Evolutionary conservation across 2,329 filamentous ascomycete species (phyloP).

Genomic region (Atkinsonella texensis): DNA sequence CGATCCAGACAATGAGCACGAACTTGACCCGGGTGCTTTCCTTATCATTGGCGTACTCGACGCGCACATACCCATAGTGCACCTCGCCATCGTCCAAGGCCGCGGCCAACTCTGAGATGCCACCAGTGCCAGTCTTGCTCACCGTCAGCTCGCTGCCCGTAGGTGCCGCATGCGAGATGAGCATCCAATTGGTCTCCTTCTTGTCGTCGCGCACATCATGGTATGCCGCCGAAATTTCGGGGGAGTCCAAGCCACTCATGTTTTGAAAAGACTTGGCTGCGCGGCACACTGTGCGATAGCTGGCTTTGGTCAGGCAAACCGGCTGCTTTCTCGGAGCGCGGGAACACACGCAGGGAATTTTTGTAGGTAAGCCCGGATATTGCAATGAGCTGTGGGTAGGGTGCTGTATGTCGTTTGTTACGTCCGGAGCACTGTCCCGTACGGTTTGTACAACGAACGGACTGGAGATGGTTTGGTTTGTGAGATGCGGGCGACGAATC

Average conservation of each 20-base stretch:
- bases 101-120: constrained; percentile 43
- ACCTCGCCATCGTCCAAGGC: constrained; percentile 47
- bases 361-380: no score
- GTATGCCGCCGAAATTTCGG: constrained; percentile 52
- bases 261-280: constrained; percentile 17
- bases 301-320: not conserved
- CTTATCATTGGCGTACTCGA: constrained; percentile 60
- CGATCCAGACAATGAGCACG: constrained; percentile 56
- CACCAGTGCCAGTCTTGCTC: constrained; percentile 45
- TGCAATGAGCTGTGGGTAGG: no score
- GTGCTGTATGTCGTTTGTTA: no score
- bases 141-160: constrained; percentile 46
- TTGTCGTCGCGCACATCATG: constrained; percentile 57
- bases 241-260: constrained; percentile 45
- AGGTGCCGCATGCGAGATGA: constrained; percentile 47
- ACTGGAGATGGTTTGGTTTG: no score
- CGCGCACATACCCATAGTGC: constrained; percentile 53
- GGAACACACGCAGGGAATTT: no score
- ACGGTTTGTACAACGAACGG: no score
- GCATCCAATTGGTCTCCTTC: constrained; percentile 52
- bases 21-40: constrained; percentile 60
- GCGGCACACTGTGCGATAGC: not conserved
- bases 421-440: no score
- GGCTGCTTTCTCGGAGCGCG: not conserved
- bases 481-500: no score